Percentiles rank a stretch among this genome's conserved stretches.
Evolutionary conservation across 768 basidiomycete genomes (phyloP).

Genomic region (Neoboletus brunneissimus): DNA sequence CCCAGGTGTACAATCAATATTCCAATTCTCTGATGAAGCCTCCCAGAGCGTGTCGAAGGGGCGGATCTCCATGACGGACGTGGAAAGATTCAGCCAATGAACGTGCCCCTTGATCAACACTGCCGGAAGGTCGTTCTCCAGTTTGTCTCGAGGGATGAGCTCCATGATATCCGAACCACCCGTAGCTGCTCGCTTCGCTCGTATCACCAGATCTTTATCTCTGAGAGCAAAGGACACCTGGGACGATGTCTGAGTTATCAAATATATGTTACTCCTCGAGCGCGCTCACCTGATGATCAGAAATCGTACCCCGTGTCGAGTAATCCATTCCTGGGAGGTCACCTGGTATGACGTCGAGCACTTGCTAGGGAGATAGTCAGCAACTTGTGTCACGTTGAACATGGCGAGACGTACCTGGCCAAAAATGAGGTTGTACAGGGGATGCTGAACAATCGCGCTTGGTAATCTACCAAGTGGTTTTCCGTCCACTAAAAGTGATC

Average conservation of each 20-base stretch:
- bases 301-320: neutral
- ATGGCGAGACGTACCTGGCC: slow-evolving; percentile 26
- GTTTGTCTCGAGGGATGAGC: slow-evolving; percentile 18
- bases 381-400: neutral
- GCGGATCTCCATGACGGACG: slow-evolving; percentile 23
- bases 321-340: slow-evolving; percentile 1
- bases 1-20: slow-evolving; percentile 5
- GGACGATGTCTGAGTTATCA: neutral
- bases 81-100: slow-evolving; percentile 30
- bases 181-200: slow-evolving; percentile 2
- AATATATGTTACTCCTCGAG: neutral
- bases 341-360: neutral
- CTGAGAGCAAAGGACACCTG: slow-evolving; percentile 22
- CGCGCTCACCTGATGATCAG: neutral
- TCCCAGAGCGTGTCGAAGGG: slow-evolving; percentile 20
- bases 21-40: slow-evolving; percentile 21
- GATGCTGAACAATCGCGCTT: slow-evolving; percentile 28
- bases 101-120: slow-evolving; percentile 14
- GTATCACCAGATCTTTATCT: slow-evolving; percentile 8
- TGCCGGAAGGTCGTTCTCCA: slow-evolving; percentile 23
- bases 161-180: slow-evolving; percentile 1
- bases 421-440: slow-evolving; percentile 37
- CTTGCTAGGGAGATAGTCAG: neutral
- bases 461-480: slow-evolving; percentile 40
- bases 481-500: slow-evolving; percentile 6